Base-by-base conservation (phyloP, 805 yeast species). In the Teunomyces panamensis region DNA sequence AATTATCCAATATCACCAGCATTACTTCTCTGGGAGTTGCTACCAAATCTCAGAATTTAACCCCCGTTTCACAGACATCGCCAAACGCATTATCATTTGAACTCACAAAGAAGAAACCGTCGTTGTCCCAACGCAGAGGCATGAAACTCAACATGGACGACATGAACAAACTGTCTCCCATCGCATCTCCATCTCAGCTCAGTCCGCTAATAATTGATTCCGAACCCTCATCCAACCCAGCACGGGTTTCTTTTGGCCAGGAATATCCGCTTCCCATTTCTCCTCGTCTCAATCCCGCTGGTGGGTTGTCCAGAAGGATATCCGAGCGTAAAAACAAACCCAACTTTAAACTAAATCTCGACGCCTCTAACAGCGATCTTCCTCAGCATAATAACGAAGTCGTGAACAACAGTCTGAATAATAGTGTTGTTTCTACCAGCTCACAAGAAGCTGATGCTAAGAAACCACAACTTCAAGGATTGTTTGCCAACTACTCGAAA, bases 401-500 rank as follows among this genome's bases (percentile, higher is more conserved):
- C 8, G 8, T 30, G 1, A 42, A 28, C 35, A 11, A 14, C 6
- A 9, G 16, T 10, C 43, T 7, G 11, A 30, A n/a, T 35, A 32
- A 3, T 9, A 32, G 34, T 11, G 5, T 6, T 14, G 34, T n/a
- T 8, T 13, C 34, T 13, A 3, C 34, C 7, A 16, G 17, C 34
- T 30, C 29, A 17, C 29, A 30, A 37, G 24, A 20, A 16, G 39
- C 39, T 10, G 27, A 34, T 34, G 42, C 17, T 30, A 64, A 64
- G 47, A 61, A 59, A 47, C 68, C 67, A 2, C 69, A 70, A 50
- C 64, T 80, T 9, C 74, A 73, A 43, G 90, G 90, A 10, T 65
- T 86, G 44, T 91, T 94, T 70, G 86, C 91, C 9, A 83, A 85
- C 61, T 94, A 87, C 64, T 81, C 95, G 20, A 86, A 89, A 59